Evolutionary conservation across 768 basidiomycete species (phyloP), one percentile per base, ranked within the genome.

Genomic region (Cystobasidium tubakii): DNA sequence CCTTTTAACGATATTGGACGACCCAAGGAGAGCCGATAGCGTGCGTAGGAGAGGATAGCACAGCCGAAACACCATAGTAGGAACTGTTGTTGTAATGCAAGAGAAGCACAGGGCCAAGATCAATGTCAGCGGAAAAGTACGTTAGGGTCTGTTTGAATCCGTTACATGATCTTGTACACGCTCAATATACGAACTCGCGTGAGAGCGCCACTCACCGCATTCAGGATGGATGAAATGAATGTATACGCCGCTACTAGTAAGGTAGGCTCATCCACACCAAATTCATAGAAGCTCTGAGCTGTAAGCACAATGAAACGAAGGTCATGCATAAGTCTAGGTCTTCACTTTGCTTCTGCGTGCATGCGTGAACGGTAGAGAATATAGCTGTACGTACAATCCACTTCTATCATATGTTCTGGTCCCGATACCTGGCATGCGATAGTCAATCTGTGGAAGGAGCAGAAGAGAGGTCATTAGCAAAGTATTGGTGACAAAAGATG

Each of bases 241-340:
- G 62, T 64, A 36, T 25, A 64, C 3, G 36, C 27, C 36, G 62
- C 62, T 27, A 64, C 34, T n/a, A 64, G 62, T n/a, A 64, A n/a
- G 10, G 62, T 25, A n/a, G 62, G 62, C n/a, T 64, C 4, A 27
- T 64, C 13, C 12, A 64, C n/a, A 39, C 62, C 62, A 64, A 64
- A 64, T n/a, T 34, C 27, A 34, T 64, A 64, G 34, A 64, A 64
- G 12, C 9, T 36, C n/a, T 25, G 27, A 10, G 62, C 62, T 64
- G 27, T 12, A 34, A 10, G 62, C 12, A 13, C 13, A 62, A 29
- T 29, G 15, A 15, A 27, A 13, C 19, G 15, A 17, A 62, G 13
- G 19, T 62, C 57, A 17, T 50, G n/a, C n/a, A n/a, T n/a, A n/a
- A n/a, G n/a, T n/a, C n/a, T n/a, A n/a, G n/a, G n/a, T n/a, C n/a